Percentiles rank a stretch among this genome's conserved stretches.
Conservation (phyloP, 1,284 basidiomycete species). For the Puccinia hordei region DNA sequence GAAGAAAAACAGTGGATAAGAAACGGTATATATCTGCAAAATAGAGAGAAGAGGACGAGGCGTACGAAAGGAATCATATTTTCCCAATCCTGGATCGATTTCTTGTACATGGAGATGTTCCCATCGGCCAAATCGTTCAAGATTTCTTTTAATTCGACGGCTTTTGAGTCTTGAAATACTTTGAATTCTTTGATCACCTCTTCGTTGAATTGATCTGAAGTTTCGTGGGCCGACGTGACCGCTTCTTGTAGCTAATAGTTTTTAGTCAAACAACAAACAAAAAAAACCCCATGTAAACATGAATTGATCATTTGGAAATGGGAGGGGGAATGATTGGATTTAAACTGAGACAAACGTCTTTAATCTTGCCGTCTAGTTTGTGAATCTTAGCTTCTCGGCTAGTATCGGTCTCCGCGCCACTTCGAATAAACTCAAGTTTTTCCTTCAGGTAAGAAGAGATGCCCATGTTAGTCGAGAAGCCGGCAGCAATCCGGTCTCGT, state of each 20-base stretch:
- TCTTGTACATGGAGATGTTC: conserved; percentile 89
- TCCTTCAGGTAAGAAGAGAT: conserved; percentile 91
- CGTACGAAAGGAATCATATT: conserved; percentile 48
- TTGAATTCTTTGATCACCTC: conserved; percentile 87
- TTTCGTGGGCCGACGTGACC: conserved; percentile 89
- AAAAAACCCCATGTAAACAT: not conserved
- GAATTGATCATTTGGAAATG: conserved; percentile 14
- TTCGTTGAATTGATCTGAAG: conserved; percentile 89
- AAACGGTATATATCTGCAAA: not conserved
- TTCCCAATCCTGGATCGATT: conserved; percentile 56
- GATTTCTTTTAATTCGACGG: conserved; percentile 94
- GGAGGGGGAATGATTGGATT: no score
- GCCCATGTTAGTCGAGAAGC: conserved; percentile 65
- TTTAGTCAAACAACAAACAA: conserved; percentile 1
- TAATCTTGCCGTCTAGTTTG: conserved; percentile 88
- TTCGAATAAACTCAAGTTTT: conserved; percentile 83
- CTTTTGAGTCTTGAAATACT: conserved; percentile 84
- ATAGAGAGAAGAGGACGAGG: not conserved
- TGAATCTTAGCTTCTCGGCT: conserved; percentile 88
- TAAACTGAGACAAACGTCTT: conserved; percentile 69
- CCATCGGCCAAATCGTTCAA: conserved; percentile 84
- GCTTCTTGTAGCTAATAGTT: conserved; percentile 90
- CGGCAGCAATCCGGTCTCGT: conserved; percentile 82
- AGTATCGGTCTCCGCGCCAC: conserved; percentile 82
- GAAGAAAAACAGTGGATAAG: not conserved